Conservation (phyloP, 2,329 filamentous ascomycete genomes). For the Waltergamsia citrina region DNA sequence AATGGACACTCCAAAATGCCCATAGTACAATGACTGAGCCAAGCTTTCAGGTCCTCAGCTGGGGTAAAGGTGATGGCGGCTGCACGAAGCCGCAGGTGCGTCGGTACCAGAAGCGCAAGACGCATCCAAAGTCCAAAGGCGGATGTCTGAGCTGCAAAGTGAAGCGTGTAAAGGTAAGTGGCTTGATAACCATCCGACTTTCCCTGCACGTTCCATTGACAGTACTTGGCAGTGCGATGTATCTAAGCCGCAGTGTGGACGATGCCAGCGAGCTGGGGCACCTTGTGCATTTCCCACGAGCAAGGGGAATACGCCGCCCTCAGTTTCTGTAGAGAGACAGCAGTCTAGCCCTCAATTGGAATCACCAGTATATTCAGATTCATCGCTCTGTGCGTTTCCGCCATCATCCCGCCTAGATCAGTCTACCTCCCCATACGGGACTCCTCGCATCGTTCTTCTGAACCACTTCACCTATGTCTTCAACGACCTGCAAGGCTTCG, state of each 20-base stretch:
- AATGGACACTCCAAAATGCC: too few species aligned
- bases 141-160: slow-evolving; percentile 12
- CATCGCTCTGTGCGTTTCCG: slow-evolving; percentile 8
- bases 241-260: slow-evolving; percentile 10
- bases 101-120: slow-evolving; percentile 10
- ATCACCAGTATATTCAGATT: too few species aligned
- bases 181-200: too few species aligned
- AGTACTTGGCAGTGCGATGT: slow-evolving; percentile 7
- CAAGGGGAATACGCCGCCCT: too few species aligned
- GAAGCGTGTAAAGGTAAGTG: slow-evolving; percentile 15
- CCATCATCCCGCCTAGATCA: neutral
- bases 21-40: slow-evolving; percentile 3
- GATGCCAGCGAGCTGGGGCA: slow-evolving; percentile 9
- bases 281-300: too few species aligned
- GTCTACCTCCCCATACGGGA: slow-evolving; percentile 6
- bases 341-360: too few species aligned
- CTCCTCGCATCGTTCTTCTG: slow-evolving; percentile 9
- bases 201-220: too few species aligned
- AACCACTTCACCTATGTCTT: slow-evolving; percentile 8
- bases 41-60: slow-evolving; percentile 6
- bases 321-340: too few species aligned
- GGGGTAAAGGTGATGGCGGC: slow-evolving; percentile 3
- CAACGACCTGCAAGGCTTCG: slow-evolving; percentile 3
- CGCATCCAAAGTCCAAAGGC: slow-evolving; percentile 9
- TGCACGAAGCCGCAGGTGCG: too few species aligned